Conservation (phyloP, 192 early-diverging fungal genomes). For the Geranomyces michiganensis region DNA sequence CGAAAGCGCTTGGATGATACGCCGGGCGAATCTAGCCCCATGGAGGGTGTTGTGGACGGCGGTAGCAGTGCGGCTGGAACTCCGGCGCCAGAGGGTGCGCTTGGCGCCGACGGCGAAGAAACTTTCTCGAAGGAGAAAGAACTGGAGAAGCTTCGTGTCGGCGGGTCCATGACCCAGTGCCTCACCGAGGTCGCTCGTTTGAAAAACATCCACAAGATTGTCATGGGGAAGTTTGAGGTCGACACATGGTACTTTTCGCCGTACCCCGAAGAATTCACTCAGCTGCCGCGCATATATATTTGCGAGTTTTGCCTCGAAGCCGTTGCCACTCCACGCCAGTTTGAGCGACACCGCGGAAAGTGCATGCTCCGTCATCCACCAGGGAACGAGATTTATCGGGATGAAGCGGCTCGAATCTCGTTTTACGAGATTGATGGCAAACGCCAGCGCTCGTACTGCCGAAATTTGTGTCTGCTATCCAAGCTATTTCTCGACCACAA, state of each 20-base stretch:
- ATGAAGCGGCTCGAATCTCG: constrained; percentile 70
- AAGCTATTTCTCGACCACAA: constrained; percentile 99
- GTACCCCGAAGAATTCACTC: constrained; percentile 86
- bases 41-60: not conserved
- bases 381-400: constrained; percentile 98
- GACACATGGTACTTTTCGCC: constrained; percentile 99
- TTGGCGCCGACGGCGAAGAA: constrained; percentile 19
- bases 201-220: constrained; percentile 92
- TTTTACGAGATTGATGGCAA: constrained; percentile 99
- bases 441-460: constrained; percentile 89
- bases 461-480: constrained; percentile 94
- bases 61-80: not conserved
- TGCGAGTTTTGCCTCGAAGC: constrained; percentile 96
- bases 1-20: constrained; percentile 10
- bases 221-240: constrained; percentile 89
- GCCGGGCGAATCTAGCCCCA: constrained; percentile 5
- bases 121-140: constrained; percentile 93
- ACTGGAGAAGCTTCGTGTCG: constrained; percentile 89
- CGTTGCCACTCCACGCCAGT: constrained; percentile 71
- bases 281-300: constrained; percentile 79
- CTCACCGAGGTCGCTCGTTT: constrained; percentile 90
- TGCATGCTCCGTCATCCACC: constrained; percentile 94
- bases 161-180: constrained; percentile 96
- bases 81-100: not conserved
- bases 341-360: constrained; percentile 81